Evolutionary conservation across 768 basidiomycete genomes (phyloP).

Genomic region (Trametopsis cervina): DNA sequence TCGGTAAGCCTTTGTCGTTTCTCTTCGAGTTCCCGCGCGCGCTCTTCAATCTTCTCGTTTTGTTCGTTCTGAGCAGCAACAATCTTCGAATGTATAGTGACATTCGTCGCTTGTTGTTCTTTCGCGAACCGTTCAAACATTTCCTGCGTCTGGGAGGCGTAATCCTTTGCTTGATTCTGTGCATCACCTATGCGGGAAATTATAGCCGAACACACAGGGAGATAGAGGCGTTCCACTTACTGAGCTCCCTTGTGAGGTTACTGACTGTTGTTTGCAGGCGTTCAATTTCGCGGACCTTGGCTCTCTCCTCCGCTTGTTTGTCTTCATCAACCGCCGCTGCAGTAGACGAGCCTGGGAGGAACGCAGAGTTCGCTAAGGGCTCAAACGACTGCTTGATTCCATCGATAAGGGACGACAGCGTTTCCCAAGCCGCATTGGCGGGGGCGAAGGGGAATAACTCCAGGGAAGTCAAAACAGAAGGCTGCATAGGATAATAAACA

Average conservation of each 20-base stretch:
- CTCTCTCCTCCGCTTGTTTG: slow-evolving; percentile 7
- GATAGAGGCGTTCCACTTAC: slow-evolving; percentile 28
- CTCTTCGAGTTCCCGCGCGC: slow-evolving; percentile 51
- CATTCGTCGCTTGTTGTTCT: slow-evolving; percentile 30
- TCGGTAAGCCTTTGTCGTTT: slow-evolving; percentile 61
- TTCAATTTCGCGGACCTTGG: slow-evolving; percentile 32
- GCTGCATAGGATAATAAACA: slow-evolving; percentile 30
- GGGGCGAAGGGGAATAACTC: slow-evolving; percentile 24
- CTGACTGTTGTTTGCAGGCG: slow-evolving; percentile 44
- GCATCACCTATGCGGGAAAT: slow-evolving; percentile 33
- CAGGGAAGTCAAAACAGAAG: slow-evolving; percentile 15
- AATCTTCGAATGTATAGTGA: slow-evolving; percentile 31
- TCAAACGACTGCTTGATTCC: slow-evolving; percentile 19
- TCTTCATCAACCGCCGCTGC: slow-evolving; percentile 1
- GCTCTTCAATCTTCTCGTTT: slow-evolving; percentile 42
- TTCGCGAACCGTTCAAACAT: slow-evolving; percentile 49
- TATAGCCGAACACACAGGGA: slow-evolving; percentile 1
- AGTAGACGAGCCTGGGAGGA: neutral
- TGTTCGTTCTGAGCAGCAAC: slow-evolving; percentile 49
- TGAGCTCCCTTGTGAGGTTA: slow-evolving; percentile 49
- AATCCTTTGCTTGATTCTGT: slow-evolving; percentile 33
- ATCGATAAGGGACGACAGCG: slow-evolving; percentile 20
- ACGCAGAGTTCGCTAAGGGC: slow-evolving; percentile 19
- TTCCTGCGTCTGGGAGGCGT: slow-evolving; percentile 31
- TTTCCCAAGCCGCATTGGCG: slow-evolving; percentile 20